Conservation (phyloP, 805 yeast species). For the Limtongozyma cylindracea region DNA sequence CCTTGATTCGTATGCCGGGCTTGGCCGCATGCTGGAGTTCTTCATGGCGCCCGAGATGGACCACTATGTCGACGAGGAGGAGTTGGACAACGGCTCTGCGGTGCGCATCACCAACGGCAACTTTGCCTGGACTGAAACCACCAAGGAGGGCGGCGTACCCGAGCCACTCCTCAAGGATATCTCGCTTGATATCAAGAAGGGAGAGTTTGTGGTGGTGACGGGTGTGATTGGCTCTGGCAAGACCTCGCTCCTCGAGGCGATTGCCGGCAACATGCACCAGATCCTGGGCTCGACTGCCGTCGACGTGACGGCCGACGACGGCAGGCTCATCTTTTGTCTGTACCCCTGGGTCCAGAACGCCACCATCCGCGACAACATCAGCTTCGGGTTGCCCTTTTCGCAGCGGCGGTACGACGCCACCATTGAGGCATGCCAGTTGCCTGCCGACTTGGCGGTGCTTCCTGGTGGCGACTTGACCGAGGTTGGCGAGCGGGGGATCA, state of each 20-base stretch:
- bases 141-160: too few relatives aligned
- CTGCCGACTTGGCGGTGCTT: constrained; percentile 10
- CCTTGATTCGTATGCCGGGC: constrained; percentile 17
- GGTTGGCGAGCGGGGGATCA: constrained; percentile 18
- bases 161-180: constrained; percentile 10
- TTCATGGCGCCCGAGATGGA: constrained; percentile 4
- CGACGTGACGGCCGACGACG: constrained; percentile 5
- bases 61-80: constrained; percentile 1
- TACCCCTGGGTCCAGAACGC: constrained; percentile 18
- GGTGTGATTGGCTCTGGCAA: constrained; percentile 19
- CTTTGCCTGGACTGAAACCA: constrained; percentile 3
- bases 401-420: constrained; percentile 6
- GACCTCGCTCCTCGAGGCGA: constrained; percentile 13
- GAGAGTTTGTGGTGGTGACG: constrained; percentile 14
- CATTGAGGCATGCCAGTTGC: constrained; percentile 13
- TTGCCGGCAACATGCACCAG: constrained; percentile 14
- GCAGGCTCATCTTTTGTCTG: constrained; percentile 10
- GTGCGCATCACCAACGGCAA: constrained; percentile 2
- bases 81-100: constrained; percentile 1
- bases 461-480: constrained; percentile 15
- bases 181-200: constrained; percentile 7
- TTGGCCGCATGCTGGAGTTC: constrained; percentile 6
- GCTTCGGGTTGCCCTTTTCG: constrained; percentile 11
- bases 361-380: constrained; percentile 13
- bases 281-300: constrained; percentile 6